A percentile compares a stretch with the other conserved stretches of the same genome.
These are phyloP conservation scores for Diplodia scrobiculata DNA, from an alignment of 2,329 filamentous ascomycete species.

Conservation along the genomic window DNA sequence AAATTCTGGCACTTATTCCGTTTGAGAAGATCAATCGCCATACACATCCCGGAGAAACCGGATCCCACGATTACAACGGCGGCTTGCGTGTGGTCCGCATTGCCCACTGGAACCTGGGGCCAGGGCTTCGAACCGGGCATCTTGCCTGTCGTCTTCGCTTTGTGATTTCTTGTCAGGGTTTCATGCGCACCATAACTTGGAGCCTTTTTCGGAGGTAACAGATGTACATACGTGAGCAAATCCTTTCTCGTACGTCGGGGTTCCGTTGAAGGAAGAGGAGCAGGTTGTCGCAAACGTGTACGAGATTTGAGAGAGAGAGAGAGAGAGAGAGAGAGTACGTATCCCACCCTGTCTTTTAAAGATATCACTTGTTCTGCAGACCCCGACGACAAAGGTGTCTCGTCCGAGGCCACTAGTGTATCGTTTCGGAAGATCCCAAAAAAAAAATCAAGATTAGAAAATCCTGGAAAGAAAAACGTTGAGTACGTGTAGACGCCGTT, in stretches of 20 bases:
- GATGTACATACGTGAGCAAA: neutral
- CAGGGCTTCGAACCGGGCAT: slow-evolving; percentile 50
- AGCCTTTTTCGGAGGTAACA: neutral
- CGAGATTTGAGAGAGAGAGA: too few species aligned
- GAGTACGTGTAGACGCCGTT: neutral
- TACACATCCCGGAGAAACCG: slow-evolving; percentile 59
- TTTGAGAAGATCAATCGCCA: slow-evolving; percentile 60
- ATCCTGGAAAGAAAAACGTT: neutral
- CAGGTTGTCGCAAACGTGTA: neutral
- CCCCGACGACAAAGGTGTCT: neutral
- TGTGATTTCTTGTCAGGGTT: neutral
- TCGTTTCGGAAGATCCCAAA: neutral
- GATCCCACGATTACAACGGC: slow-evolving; percentile 62
- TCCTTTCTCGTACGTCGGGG: neutral
- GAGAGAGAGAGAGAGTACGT: too few species aligned
- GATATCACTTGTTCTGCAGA: neutral
- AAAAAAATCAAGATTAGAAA: neutral
- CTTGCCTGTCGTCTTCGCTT: neutral
- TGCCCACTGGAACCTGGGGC: slow-evolving; percentile 52
- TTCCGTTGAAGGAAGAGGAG: neutral
- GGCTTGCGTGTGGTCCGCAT: slow-evolving; percentile 55
- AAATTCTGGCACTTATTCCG: slow-evolving; percentile 57
- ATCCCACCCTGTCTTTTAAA: neutral
- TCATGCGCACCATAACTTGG: too few species aligned
- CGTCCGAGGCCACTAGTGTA: neutral